Percentiles rank a stretch among this genome's conserved stretches.
phyloP scores from a whole-genome alignment of 345 rosid genomes.

The Kernera saxatilis region DNA sequence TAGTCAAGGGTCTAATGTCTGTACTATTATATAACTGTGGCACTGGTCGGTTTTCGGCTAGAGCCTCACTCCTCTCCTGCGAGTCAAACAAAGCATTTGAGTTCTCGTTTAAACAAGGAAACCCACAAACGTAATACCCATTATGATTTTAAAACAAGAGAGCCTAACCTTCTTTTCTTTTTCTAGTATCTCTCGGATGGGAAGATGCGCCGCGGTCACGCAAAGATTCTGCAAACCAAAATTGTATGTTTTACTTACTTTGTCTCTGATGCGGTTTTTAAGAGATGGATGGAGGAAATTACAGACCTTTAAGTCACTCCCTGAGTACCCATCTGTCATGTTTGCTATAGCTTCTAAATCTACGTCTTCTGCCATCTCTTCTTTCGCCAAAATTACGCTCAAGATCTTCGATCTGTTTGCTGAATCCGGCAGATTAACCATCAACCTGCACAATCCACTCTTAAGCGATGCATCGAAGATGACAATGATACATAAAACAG shows the following conservation, averaged over 20 bases:
- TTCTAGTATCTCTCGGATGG: constrained; percentile 81
- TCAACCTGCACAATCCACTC: constrained; percentile 51
- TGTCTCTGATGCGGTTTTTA: not conserved
- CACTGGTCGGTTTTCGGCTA: constrained; percentile 53
- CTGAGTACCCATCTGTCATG: constrained; percentile 96
- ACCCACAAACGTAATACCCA: not conserved
- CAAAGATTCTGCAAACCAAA: constrained; percentile 67
- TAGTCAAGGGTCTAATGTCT: constrained; percentile 65
- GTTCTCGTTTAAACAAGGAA: not conserved
- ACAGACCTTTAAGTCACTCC: constrained; percentile 88
- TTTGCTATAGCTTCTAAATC: constrained; percentile 75
- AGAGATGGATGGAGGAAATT: not conserved
- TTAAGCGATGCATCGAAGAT: not conserved
- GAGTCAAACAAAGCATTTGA: constrained; percentile 2
- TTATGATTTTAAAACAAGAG: not conserved
- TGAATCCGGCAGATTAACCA: constrained; percentile 92
- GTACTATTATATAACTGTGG: constrained; percentile 61
- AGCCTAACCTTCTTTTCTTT: constrained; percentile 84
- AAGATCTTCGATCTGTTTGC: constrained; percentile 74
- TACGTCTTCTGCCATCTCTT: constrained; percentile 64
- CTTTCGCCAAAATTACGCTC: constrained; percentile 77
- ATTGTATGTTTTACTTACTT: not conserved
- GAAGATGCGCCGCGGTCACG: constrained; percentile 91
- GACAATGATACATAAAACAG: not conserved
- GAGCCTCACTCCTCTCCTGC: constrained; percentile 65